phyloP scores from a whole-genome alignment of 768 basidiomycete species.

The Macrocybe gigantea region DNA sequence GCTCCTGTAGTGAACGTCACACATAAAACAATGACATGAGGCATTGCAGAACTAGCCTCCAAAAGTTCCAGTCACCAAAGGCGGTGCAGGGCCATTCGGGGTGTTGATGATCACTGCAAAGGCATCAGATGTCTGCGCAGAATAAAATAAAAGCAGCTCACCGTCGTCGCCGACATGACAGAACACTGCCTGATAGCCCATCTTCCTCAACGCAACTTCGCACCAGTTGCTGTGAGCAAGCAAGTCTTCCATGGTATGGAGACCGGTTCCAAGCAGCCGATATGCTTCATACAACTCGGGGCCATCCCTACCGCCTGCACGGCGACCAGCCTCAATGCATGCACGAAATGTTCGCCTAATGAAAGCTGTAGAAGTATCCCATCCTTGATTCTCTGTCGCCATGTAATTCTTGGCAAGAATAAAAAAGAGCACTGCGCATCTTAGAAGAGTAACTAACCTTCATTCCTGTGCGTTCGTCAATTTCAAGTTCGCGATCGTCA shows the following conservation, averaged over 20 bases:
- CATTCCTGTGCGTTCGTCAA: slow-evolving; percentile 76
- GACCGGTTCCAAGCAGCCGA: slow-evolving; percentile 61
- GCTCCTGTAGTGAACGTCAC: slow-evolving; percentile 23
- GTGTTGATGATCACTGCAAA: slow-evolving; percentile 39
- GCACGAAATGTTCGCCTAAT: slow-evolving; percentile 54
- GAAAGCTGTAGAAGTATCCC: slow-evolving; percentile 71
- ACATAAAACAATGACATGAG: not conserved
- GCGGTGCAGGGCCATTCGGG: slow-evolving; percentile 50
- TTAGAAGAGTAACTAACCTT: slow-evolving; percentile 37
- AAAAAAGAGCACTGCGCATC: not conserved
- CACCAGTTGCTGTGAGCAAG: slow-evolving; percentile 79
- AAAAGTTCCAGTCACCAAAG: slow-evolving; percentile 66
- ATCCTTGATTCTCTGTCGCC: slow-evolving; percentile 59
- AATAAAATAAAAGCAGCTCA: slow-evolving; percentile 6
- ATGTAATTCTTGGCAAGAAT: slow-evolving; percentile 58
- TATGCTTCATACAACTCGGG: slow-evolving; percentile 62
- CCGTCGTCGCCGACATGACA: slow-evolving; percentile 72
- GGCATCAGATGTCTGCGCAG: not conserved
- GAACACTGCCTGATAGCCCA: slow-evolving; percentile 70
- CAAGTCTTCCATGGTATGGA: slow-evolving; percentile 71
- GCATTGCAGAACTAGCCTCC: slow-evolving; percentile 29
- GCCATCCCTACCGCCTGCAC: slow-evolving; percentile 46
- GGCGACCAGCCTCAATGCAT: slow-evolving; percentile 67
- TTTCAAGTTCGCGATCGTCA: slow-evolving; percentile 62
- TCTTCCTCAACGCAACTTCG: slow-evolving; percentile 63